phyloP scores from a whole-genome alignment of 2,329 filamentous ascomycete genomes.

The Sordariomycetes sp. region DNA sequence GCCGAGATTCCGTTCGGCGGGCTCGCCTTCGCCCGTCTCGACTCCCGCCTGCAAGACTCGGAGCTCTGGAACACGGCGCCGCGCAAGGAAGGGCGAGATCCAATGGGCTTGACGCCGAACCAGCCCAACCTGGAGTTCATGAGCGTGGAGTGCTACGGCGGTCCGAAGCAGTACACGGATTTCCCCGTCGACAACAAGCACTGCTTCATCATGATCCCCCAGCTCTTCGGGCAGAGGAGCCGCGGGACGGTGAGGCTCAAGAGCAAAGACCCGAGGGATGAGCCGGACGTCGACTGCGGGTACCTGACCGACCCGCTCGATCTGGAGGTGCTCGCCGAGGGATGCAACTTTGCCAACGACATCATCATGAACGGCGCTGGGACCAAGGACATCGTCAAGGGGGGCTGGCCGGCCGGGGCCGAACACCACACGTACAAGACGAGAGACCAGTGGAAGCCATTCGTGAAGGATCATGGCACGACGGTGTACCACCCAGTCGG shows the following conservation, averaged over 20 bases:
- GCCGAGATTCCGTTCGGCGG: slow-evolving; percentile 54
- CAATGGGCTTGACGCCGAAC: slow-evolving; percentile 46
- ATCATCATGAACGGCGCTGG: slow-evolving; percentile 36
- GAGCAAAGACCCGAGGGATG: slow-evolving; percentile 34
- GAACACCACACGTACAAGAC: slow-evolving; percentile 42
- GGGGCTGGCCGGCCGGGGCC: slow-evolving; percentile 45
- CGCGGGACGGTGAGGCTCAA: slow-evolving; percentile 44
- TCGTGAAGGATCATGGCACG: slow-evolving; percentile 49
- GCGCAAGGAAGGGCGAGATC: slow-evolving; percentile 42
- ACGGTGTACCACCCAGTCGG: no score
- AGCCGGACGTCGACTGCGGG: slow-evolving; percentile 47
- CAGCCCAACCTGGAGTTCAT: slow-evolving; percentile 57
- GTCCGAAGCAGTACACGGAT: slow-evolving; percentile 46
- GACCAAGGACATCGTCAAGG: slow-evolving; percentile 49
- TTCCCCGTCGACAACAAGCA: slow-evolving; percentile 43
- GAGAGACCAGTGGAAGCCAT: slow-evolving; percentile 48
- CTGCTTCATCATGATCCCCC: slow-evolving; percentile 47
- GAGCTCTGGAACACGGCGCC: slow-evolving; percentile 43
- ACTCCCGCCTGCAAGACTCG: slow-evolving; percentile 45
- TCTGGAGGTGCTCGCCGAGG: slow-evolving; percentile 38
- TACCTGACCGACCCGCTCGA: slow-evolving; percentile 48
- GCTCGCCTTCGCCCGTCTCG: slow-evolving; percentile 51
- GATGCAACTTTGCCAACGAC: slow-evolving; percentile 29
- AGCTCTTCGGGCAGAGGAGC: slow-evolving; percentile 48
- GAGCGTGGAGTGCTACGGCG: slow-evolving; percentile 52